Conservation (phyloP, 768 basidiomycete genomes). For the Exidia glandulosa region DNA sequence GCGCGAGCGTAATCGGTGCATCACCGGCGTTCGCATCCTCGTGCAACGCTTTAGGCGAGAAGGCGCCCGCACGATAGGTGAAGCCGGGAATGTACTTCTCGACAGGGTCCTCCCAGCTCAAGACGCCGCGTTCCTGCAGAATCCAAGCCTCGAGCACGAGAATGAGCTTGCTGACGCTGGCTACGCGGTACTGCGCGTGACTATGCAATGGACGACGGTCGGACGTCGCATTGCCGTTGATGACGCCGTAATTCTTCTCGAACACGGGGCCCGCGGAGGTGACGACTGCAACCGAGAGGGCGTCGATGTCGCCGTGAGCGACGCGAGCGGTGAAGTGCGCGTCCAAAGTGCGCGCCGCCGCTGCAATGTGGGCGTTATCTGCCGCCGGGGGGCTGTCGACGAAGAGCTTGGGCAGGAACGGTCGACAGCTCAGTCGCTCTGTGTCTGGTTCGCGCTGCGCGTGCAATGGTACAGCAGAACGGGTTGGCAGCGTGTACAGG, state of each 20-base stretch:
- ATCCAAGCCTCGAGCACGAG: constrained; percentile 37
- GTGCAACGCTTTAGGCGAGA: neutral
- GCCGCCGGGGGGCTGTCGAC: constrained; percentile 7
- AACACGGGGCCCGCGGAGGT: constrained; percentile 34
- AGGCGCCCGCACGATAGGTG: constrained; percentile 15
- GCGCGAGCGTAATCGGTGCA: constrained; percentile 15
- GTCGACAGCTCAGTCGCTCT: constrained; percentile 15
- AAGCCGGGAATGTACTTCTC: constrained; percentile 32
- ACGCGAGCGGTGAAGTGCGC: constrained; percentile 10
- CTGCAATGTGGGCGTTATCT: constrained; percentile 9
- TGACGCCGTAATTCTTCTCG: constrained; percentile 32
- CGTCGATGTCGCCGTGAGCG: constrained; percentile 31
- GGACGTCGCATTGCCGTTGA: constrained; percentile 32
- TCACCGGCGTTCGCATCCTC: constrained; percentile 1
- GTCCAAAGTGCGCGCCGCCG: neutral
- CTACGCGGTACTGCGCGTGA: constrained; percentile 40
- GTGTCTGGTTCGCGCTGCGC: neutral
- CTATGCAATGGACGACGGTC: constrained; percentile 21
- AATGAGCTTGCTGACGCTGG: constrained; percentile 43
- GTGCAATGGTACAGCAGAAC: neutral
- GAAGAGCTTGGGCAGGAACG: constrained; percentile 17
- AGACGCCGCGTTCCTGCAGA: constrained; percentile 32
- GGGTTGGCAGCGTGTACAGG: neutral
- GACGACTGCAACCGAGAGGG: constrained; percentile 39
- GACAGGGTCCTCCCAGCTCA: constrained; percentile 37